Evolutionary conservation across 78 protist genomes (phyloP), one percentile per base, ranked within the genome.

Genomic region (slime mould (Dictyostelium discoideum)): DNA sequence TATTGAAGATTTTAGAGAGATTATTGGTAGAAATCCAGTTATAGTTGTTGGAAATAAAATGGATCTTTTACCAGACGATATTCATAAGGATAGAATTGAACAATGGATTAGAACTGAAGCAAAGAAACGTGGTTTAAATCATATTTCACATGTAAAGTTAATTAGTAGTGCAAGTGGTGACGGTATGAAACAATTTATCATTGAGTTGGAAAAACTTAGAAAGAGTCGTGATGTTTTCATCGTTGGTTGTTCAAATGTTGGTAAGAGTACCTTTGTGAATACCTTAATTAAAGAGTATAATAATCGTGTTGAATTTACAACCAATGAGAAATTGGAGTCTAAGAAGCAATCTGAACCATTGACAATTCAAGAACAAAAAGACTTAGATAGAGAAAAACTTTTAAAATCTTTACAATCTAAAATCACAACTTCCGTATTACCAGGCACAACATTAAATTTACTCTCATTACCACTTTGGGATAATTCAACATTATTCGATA

Each of bases 241-340:
- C 1, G 89, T 92, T 40, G 96, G 96, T 37, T 85, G 93, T 50
- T 81, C 92, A 16, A 92, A 92, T 50, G 96, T 92, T 29, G 96
- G 96, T 3, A 92, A 92, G 18, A 69, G 85, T 10, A 92, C 96
- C 0, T 92, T 92, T 85, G 54, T 92, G 42, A 92, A 92, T 72
- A 26, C 92, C 5, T 16, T 92, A 1, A 20, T 92, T 0, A 77
- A 84, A 2, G 92, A 86, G 16, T 92, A 86, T 22, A 72, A 46
- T n/a, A 50, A 79, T n/a, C 85, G 78, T 39, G 84, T 86, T 29
- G 65, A 44, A n/a, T 18, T 40, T 32, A 69, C 46, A 32, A 39
- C n/a, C 1, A 8, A 44, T 4, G 46, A 63, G 3, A 18, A 39
- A 20, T 20, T 22, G 18, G 84, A 86, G 4, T 0, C 3, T 4